Percentiles rank a stretch among this genome's conserved stretches.
phyloP scores from a whole-genome alignment of 371 early-diverging fungal species.

The Lichtheimia hyalospora region DNA sequence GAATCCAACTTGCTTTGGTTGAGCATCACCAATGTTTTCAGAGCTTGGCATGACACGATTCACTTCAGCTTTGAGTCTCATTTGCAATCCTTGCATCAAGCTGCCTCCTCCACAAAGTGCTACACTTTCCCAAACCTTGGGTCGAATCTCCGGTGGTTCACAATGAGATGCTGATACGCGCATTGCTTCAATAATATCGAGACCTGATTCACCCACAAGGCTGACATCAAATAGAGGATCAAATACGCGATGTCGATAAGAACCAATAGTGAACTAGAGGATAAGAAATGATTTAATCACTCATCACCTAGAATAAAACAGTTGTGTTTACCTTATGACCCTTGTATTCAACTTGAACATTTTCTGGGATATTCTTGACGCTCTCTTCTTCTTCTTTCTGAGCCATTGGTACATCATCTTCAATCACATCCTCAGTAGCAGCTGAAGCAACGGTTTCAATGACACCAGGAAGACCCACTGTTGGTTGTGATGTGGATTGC shows the following conservation, averaged over 20 bases:
- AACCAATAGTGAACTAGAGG: constrained; percentile 59
- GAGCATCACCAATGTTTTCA: constrained; percentile 78
- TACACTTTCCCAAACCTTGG: constrained; percentile 80
- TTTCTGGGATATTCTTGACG: constrained; percentile 26
- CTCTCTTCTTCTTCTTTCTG: constrained; percentile 26
- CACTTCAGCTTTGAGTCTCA: constrained; percentile 65
- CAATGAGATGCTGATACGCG: constrained; percentile 63
- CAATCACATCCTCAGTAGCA: constrained; percentile 35
- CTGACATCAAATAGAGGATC: constrained; percentile 70
- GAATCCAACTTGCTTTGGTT: constrained; percentile 72
- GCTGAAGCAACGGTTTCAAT: constrained; percentile 32
- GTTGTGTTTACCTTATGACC: constrained; percentile 50
- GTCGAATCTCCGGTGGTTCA: constrained; percentile 77
- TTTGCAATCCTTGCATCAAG: constrained; percentile 23
- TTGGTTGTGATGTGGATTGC: constrained; percentile 20
- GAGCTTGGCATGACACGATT: constrained; percentile 58
- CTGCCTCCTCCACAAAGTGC: constrained; percentile 71
- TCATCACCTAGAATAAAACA: neutral
- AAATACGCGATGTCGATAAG: constrained; percentile 53
- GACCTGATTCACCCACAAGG: constrained; percentile 38
- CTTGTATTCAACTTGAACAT: constrained; percentile 55
- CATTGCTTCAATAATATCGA: constrained; percentile 64
- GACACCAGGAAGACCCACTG: constrained; percentile 16
- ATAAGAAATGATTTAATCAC: neutral
- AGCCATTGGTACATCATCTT: constrained; percentile 20